Base-by-base conservation (phyloP, 345 rosid species). In the Hibiscus trionum region DNA sequence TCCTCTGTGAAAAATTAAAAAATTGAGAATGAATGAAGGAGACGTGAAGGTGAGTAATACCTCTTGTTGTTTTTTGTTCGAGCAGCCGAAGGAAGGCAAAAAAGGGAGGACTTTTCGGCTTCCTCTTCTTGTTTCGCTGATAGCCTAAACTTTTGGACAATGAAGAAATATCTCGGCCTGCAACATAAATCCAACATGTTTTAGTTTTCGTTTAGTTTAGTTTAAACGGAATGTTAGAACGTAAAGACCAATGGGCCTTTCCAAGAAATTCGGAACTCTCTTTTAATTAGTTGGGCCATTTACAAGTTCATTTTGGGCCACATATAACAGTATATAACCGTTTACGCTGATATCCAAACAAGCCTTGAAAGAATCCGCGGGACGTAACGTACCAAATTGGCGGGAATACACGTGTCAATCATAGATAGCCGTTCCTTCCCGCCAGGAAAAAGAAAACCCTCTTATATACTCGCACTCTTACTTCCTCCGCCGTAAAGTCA, bases 381-480 rank as follows among this genome's bases (percentile, higher is more conserved):
- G 90, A 86, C 62, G 72, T 73, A 84, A 89, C 94, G 90, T 77
- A 66, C 33, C 65, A 21, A 64, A 79, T 74, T 66, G 76, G 81
- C 84, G 85, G 79, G 79, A 78, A 76, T 37, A 66, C 80, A 85
- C 82, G 87, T 83, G 91, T 81, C 86, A 42, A 10, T 1, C 46
- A 2, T 42, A 8, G 46, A 42, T 42, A 42, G 46, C 11, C 11
- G 46, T 42, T 42, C 46, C 68, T 81, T 80, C 82, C 78, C 87
- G 84, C 88, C 83, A 73, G 62, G 11, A 27, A 66, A 58, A 37
- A 37, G 42, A 37, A 58, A 67, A 67, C 10, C 79, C 73, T 58
- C 29, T 27, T 58, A 63, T 73, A 61, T 50, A 24, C 50, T 0
- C 9, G 21, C 37, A 11, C 49, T 76, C 16, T 61, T 35, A 46